Evolutionary conservation across 768 basidiomycete genomes (phyloP).

Genomic region (Lactarius evosmus): DNA sequence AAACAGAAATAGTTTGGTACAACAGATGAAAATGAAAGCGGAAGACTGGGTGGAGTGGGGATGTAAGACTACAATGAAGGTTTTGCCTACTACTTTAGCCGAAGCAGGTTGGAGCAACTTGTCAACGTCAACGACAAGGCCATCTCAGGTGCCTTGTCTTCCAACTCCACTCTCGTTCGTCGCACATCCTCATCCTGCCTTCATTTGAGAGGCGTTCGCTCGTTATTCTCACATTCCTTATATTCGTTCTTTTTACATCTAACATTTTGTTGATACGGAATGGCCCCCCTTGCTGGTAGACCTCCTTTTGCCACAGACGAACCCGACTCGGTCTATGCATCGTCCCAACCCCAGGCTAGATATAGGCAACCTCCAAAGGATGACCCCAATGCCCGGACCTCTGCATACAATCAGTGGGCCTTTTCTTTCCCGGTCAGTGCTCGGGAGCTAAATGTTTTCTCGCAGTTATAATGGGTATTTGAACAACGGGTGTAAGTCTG

Average conservation of each 20-base stretch:
- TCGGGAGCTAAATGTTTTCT: slow-evolving; percentile 15
- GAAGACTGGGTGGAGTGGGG: neutral
- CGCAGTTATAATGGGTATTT: slow-evolving; percentile 64
- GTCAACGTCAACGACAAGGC: neutral
- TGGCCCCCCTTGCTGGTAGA: slow-evolving; percentile 50
- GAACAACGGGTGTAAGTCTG: slow-evolving; percentile 47
- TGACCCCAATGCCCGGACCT: slow-evolving; percentile 54
- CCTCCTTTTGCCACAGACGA: slow-evolving; percentile 70
- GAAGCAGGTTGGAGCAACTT: neutral
- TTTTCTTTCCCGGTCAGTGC: slow-evolving; percentile 12
- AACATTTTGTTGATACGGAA: neutral
- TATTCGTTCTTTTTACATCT: neutral
- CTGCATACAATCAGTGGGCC: slow-evolving; percentile 68
- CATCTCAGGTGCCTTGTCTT: slow-evolving; percentile 12
- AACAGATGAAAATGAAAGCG: neutral
- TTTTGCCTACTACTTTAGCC: neutral
- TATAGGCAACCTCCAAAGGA: slow-evolving; percentile 38
- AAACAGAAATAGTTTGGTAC: neutral
- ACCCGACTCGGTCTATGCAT: slow-evolving; percentile 57
- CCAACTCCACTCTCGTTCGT: neutral
- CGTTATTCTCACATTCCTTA: slow-evolving; percentile 18
- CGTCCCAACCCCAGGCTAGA: slow-evolving; percentile 43
- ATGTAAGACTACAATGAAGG: neutral
- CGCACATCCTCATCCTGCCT: neutral
- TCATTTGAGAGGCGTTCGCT: slow-evolving; percentile 14